Conservation (phyloP, 257 asterid genomes). For the Plantago elongata region DNA sequence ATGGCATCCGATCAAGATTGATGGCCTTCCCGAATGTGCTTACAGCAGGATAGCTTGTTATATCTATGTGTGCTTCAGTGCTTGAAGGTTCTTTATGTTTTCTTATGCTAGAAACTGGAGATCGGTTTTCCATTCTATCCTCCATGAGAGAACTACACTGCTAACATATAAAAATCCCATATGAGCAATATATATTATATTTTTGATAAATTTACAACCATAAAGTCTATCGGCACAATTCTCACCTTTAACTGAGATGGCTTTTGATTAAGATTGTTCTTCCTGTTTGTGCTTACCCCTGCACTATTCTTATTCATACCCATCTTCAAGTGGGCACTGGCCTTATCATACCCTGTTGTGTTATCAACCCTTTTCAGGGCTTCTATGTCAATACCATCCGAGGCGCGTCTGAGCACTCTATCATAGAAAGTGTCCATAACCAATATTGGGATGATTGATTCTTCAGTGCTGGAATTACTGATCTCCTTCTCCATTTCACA, state of each 20-base stretch:
- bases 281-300: neutral
- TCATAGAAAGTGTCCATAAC: conserved; percentile 30
- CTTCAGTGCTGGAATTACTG: neutral
- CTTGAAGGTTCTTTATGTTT: too few relatives aligned
- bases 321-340: neutral
- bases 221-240: neutral
- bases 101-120: too few relatives aligned
- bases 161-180: too few relatives aligned
- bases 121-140: too few relatives aligned
- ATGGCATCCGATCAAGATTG: too few relatives aligned
- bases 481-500: neutral
- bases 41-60: too few relatives aligned
- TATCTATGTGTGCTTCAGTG: too few relatives aligned
- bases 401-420: conserved; percentile 16
- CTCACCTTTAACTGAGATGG: conserved; percentile 13
- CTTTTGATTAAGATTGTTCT: neutral
- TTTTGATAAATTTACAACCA: too few relatives aligned
- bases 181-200: too few relatives aligned
- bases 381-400: conserved; percentile 24
- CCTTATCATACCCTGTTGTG: conserved; percentile 1
- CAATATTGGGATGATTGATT: conserved; percentile 17
- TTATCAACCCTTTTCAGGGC: conserved; percentile 13
- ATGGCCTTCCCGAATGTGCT: too few relatives aligned
- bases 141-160: too few relatives aligned
- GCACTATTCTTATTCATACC: conserved; percentile 15